These are phyloP conservation scores for Suillus bovinus DNA, from an alignment of 768 basidiomycete genomes.

Conservation along the genomic window DNA sequence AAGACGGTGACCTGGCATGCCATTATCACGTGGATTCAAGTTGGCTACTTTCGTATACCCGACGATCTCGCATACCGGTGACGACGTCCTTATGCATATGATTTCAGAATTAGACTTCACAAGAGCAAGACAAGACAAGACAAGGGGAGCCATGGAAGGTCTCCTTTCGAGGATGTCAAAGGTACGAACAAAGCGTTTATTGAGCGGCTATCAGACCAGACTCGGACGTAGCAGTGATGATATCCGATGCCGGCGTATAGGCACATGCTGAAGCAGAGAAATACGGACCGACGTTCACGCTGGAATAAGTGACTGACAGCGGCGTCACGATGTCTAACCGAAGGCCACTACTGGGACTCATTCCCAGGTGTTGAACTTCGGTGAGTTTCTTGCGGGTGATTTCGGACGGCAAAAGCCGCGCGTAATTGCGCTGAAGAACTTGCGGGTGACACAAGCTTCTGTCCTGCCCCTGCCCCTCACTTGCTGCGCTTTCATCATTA, in stretches of 20 bases:
- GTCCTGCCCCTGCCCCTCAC: background rate
- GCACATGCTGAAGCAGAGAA: background rate
- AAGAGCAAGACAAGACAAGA: slow-evolving; percentile 2
- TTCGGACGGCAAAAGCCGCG: slow-evolving; percentile 14
- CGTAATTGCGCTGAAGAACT: background rate
- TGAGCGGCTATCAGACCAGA: background rate
- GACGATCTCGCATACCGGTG: slow-evolving; percentile 10
- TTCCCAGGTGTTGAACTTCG: background rate
- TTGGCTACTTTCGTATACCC: slow-evolving; percentile 11
- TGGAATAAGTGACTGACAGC: background rate
- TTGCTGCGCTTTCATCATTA: background rate
- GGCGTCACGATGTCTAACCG: background rate
- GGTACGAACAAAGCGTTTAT: background rate
- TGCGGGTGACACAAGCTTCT: background rate
- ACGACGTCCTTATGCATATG: background rate
- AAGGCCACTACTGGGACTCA: background rate
- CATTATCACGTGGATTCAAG: slow-evolving; percentile 30
- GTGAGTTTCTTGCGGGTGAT: slow-evolving; percentile 9
- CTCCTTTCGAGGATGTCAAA: background rate
- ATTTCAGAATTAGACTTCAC: background rate
- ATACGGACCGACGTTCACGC: background rate
- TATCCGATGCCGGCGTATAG: background rate
- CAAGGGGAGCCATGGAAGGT: background rate
- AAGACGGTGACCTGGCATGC: slow-evolving; percentile 4
- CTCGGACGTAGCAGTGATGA: background rate